phyloP scores from a whole-genome alignment of 2,329 filamentous ascomycete species.

The Claviceps quebecensis region DNA sequence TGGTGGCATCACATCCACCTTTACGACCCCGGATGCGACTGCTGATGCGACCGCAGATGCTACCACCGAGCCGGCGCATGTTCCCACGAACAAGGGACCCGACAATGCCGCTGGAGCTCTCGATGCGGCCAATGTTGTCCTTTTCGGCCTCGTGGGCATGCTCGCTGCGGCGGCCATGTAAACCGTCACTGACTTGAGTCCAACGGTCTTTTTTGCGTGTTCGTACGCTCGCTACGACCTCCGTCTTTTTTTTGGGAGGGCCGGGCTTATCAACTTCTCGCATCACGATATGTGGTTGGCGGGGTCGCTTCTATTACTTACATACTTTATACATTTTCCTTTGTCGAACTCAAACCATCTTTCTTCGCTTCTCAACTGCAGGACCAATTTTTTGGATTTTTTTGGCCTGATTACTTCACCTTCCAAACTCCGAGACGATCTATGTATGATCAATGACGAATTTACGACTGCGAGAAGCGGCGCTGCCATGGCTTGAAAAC shows the following conservation, averaged over 20 bases:
- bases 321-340: neutral
- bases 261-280: too few relatives aligned
- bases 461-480: slow-evolving; percentile 1
- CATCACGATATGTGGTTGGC: too few relatives aligned
- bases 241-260: neutral
- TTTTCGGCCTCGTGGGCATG: slow-evolving; percentile 37
- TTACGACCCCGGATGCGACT: slow-evolving; percentile 9
- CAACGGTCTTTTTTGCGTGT: too few relatives aligned
- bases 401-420: too few relatives aligned
- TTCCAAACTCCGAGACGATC: slow-evolving; percentile 7
- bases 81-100: slow-evolving; percentile 19
- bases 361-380: neutral
- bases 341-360: neutral
- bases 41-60: slow-evolving; percentile 10
- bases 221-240: neutral
- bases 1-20: slow-evolving; percentile 11
- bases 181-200: slow-evolving; percentile 6
- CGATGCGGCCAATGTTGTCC: slow-evolving; percentile 28
- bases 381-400: neutral
- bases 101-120: slow-evolving; percentile 30
- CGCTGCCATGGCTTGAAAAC: neutral
- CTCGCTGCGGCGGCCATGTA: slow-evolving; percentile 39
- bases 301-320: too few relatives aligned
- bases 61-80: slow-evolving; percentile 9
- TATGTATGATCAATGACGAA: slow-evolving; percentile 10